Percentiles rank a stretch among this genome's conserved stretches.
These are phyloP conservation scores for Penicillium psychrosexuale DNA, from an alignment of 2,329 filamentous ascomycete genomes.

Conservation along the genomic window DNA sequence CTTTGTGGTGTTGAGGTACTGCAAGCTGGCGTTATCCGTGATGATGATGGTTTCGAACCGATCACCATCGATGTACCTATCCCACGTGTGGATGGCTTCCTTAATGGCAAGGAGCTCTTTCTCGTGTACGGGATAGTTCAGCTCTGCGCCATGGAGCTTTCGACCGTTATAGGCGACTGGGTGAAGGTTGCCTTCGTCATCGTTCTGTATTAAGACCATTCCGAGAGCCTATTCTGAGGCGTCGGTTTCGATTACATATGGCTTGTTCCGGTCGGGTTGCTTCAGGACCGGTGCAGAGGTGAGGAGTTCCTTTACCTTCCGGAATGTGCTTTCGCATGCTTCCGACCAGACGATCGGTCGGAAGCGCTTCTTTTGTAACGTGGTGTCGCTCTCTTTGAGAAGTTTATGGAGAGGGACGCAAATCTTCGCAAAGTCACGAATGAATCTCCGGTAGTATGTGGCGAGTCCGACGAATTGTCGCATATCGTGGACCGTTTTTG, in stretches of 20 bases:
- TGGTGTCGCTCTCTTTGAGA: slow-evolving; percentile 1
- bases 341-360: not conserved
- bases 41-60: not conserved
- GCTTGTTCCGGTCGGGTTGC: not conserved
- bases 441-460: not conserved
- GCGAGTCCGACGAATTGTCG: not conserved
- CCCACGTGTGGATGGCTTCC: not conserved
- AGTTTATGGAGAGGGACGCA: not conserved
- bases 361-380: not conserved
- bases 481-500: not conserved
- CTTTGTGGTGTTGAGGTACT: not conserved
- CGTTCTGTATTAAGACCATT: not conserved
- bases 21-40: not conserved
- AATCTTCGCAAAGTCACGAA: not conserved
- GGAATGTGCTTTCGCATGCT: not conserved
- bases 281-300: not conserved
- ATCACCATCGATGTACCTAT: not conserved
- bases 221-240: not conserved
- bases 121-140: slow-evolving; percentile 1
- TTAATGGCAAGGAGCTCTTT: slow-evolving; percentile 3
- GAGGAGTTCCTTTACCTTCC: not conserved
- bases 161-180: not conserved
- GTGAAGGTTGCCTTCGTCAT: not conserved
- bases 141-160: not conserved
- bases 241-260: not conserved